Evolutionary conservation across 768 basidiomycete species (phyloP).

Genomic region (Suillus fuscotomentosus): DNA sequence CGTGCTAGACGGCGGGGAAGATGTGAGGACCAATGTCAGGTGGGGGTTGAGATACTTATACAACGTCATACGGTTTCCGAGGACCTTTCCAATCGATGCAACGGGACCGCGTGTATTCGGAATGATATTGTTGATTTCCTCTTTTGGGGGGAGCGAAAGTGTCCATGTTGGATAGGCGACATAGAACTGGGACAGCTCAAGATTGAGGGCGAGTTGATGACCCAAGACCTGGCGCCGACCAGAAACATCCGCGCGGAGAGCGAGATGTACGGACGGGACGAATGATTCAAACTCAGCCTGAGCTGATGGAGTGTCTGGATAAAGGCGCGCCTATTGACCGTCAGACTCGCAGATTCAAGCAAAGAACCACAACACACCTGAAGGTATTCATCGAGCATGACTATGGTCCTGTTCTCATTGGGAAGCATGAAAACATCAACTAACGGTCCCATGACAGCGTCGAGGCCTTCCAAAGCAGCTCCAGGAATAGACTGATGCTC

Average conservation of each 20-base stretch:
- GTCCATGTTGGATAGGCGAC: conserved; percentile 69
- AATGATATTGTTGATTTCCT: conserved; percentile 55
- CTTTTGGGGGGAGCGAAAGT: conserved; percentile 50
- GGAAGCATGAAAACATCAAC: conserved; percentile 59
- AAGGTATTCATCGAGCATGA: conserved; percentile 73
- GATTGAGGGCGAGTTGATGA: conserved; percentile 46
- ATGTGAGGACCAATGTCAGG: conserved; percentile 64
- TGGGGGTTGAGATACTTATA: conserved; percentile 95
- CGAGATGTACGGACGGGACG: conserved; percentile 51
- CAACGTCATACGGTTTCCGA: conserved; percentile 83
- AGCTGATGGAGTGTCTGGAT: conserved; percentile 56
- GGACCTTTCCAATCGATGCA: conserved; percentile 80
- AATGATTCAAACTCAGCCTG: conserved; percentile 42
- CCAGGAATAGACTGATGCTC: conserved; percentile 18
- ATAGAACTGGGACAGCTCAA: conserved; percentile 42
- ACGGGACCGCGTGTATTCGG: conserved; percentile 50
- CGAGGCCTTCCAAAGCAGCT: conserved; percentile 53
- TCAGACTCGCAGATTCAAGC: not conserved
- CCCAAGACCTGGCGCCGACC: conserved; percentile 52
- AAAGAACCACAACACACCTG: conserved; percentile 47
- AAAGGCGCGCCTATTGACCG: conserved; percentile 52
- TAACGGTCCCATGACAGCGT: conserved; percentile 57
- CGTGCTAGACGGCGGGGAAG: conserved; percentile 19
- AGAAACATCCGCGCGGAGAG: conserved; percentile 46
- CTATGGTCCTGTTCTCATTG: conserved; percentile 45